Percentiles rank a stretch among this genome's conserved stretches.
Conservation (phyloP, 2,329 filamentous ascomycete species). For the Metarhizium guizhouense region DNA sequence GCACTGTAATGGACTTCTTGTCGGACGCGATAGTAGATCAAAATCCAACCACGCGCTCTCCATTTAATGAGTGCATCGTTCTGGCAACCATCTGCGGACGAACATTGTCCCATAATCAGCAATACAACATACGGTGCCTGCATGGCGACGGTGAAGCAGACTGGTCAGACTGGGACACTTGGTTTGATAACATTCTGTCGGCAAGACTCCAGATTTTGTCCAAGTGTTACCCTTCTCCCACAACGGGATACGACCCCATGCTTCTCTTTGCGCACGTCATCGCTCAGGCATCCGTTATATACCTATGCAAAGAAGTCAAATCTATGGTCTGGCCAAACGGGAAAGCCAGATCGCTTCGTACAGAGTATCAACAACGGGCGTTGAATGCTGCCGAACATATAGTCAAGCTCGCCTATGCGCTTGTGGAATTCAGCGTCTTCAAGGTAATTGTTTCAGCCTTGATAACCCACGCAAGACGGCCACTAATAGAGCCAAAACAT, state of each 20-base stretch:
- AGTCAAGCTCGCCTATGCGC: neutral
- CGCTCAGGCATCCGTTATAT: neutral
- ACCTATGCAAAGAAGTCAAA: neutral
- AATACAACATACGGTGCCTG: neutral
- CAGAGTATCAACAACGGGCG: neutral
- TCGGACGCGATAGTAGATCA: slow-evolving; percentile 18
- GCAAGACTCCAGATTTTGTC: neutral
- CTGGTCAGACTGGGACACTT: neutral
- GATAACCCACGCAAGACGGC: too few relatives aligned
- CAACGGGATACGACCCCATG: neutral
- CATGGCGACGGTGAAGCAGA: neutral
- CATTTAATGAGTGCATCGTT: neutral
- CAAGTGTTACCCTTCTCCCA: neutral
- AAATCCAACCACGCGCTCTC: slow-evolving; percentile 7
- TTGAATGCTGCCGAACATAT: neutral
- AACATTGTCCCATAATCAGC: neutral
- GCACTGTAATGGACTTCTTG: slow-evolving; percentile 16
- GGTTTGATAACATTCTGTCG: neutral
- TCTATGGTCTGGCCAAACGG: neutral
- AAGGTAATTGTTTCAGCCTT: neutral
- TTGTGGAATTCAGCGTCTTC: neutral
- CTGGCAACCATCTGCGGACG: neutral
- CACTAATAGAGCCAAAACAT: neutral
- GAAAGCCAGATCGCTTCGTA: neutral
- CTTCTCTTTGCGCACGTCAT: neutral